These are phyloP conservation scores for Ogataea hybrid DNA, from an alignment of 1,139 yeast species.

Conservation along the genomic window DNA sequence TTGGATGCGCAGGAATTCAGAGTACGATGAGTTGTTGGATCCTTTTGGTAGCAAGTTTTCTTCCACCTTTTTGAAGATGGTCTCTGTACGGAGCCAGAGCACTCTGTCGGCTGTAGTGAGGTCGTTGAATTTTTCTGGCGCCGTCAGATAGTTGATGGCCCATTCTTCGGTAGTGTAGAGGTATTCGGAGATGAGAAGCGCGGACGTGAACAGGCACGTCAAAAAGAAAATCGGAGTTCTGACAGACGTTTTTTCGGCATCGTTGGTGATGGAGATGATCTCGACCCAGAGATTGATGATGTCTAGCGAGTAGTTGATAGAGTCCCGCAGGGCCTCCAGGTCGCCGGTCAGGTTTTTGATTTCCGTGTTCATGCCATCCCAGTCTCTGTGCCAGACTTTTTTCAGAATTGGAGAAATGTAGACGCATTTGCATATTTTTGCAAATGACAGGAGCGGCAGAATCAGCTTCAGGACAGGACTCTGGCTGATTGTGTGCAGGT, in stretches of 20 bases:
- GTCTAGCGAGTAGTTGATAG: slow-evolving; percentile 55
- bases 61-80: slow-evolving; percentile 55
- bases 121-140: slow-evolving; percentile 17
- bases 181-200: slow-evolving; percentile 60
- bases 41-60: slow-evolving; percentile 45
- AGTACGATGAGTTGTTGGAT: slow-evolving; percentile 44
- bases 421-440: slow-evolving; percentile 60
- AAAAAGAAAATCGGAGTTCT: slow-evolving; percentile 75
- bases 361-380: slow-evolving; percentile 59
- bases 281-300: slow-evolving; percentile 68
- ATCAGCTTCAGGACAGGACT: slow-evolving; percentile 60
- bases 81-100: slow-evolving; percentile 50
- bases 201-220: slow-evolving; percentile 62
- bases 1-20: slow-evolving; percentile 55
- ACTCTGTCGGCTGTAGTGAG: slow-evolving; percentile 46
- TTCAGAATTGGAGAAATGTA: slow-evolving; percentile 57
- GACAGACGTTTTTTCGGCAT: slow-evolving; percentile 61
- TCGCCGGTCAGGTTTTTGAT: slow-evolving; percentile 46
- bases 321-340: slow-evolving; percentile 56
- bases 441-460: slow-evolving; percentile 60
- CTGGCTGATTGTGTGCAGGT: slow-evolving; percentile 46
- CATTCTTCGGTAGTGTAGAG: slow-evolving; percentile 52
- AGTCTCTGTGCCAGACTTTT: slow-evolving; percentile 58
- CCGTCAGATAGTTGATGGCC: slow-evolving; percentile 35
- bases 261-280: slow-evolving; percentile 58